A percentile compares a stretch with the other conserved stretches of the same genome.
phyloP scores from a whole-genome alignment of 176 grass and related monocot genomes.

The Phoenix roebelenii region DNA sequence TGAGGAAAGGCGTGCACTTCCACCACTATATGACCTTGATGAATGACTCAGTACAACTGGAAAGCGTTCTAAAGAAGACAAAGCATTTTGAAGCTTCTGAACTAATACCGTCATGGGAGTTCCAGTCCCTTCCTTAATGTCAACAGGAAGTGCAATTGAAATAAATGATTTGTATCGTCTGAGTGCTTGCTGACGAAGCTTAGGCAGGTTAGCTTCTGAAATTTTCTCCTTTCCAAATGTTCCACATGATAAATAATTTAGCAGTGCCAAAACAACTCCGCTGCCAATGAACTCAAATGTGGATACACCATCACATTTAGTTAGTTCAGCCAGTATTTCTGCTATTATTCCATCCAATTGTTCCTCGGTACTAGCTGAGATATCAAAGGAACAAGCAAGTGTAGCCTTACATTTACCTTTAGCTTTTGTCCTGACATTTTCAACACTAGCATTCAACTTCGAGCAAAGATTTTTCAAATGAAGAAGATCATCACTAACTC shows the following conservation, averaged over 20 bases:
- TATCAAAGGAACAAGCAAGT: slow-evolving; percentile 36
- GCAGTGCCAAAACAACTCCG: slow-evolving; percentile 50
- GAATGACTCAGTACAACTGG: slow-evolving; percentile 71
- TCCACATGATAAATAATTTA: slow-evolving; percentile 75
- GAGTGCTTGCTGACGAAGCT: slow-evolving; percentile 52
- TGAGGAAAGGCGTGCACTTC: slow-evolving; percentile 41
- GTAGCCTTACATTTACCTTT: slow-evolving; percentile 72
- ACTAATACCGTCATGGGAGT: slow-evolving; percentile 56
- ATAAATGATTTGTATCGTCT: slow-evolving; percentile 65
- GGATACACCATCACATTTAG: slow-evolving; percentile 66
- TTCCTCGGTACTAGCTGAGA: slow-evolving; percentile 40
- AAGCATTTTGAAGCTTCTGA: slow-evolving; percentile 73
- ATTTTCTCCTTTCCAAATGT: slow-evolving; percentile 65
- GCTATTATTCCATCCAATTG: slow-evolving; percentile 42
- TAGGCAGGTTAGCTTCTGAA: slow-evolving; percentile 45
- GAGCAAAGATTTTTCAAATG: slow-evolving; percentile 50
- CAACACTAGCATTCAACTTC: slow-evolving; percentile 49
- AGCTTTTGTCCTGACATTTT: slow-evolving; percentile 43
- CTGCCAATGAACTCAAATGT: slow-evolving; percentile 95
- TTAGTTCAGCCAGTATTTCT: slow-evolving; percentile 66
- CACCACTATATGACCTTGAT: slow-evolving; percentile 38
- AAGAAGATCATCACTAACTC: slow-evolving; percentile 66
- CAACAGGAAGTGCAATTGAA: slow-evolving; percentile 46
- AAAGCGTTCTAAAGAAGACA: slow-evolving; percentile 72
- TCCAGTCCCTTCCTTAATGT: slow-evolving; percentile 22